Evolutionary conservation across 129 eudicot species (phyloP).

Genomic region (Mikania micrantha): DNA sequence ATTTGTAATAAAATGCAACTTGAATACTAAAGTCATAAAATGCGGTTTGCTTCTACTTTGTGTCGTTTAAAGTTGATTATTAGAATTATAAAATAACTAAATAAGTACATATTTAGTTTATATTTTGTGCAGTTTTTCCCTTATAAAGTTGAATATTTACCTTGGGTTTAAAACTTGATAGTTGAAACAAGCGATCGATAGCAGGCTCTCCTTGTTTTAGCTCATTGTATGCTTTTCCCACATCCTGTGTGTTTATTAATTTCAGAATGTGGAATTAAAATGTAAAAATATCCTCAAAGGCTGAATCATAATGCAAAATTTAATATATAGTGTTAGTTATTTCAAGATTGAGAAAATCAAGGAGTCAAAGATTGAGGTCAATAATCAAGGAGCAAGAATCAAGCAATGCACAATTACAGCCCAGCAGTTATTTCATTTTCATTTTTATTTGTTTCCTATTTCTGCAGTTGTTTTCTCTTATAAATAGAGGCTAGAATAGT

Average conservation of each 20-base stretch:
- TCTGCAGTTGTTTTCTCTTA: too few relatives aligned
- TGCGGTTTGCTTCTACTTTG: background rate
- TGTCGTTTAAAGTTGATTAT: background rate
- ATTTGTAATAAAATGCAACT: background rate
- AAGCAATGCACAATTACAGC: too few relatives aligned
- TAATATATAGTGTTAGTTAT: background rate
- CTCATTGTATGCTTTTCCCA: slow-evolving; percentile 97
- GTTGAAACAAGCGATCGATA: slow-evolving; percentile 75
- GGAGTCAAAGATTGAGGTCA: too few relatives aligned
- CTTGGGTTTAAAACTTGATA: slow-evolving; percentile 56
- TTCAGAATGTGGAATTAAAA: slow-evolving; percentile 14
- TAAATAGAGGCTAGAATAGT: too few relatives aligned
- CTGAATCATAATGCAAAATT: slow-evolving; percentile 22
- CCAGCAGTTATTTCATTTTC: too few relatives aligned
- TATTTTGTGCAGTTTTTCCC: background rate
- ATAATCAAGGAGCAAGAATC: too few relatives aligned
- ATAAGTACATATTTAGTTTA: background rate
- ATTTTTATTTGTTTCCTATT: too few relatives aligned
- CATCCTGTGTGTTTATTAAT: slow-evolving; percentile 51
- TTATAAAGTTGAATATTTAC: slow-evolving; percentile 29
- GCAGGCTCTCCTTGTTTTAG: slow-evolving; percentile 99
- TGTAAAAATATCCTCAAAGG: slow-evolving; percentile 24
- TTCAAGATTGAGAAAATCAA: too few relatives aligned
- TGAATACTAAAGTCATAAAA: background rate
- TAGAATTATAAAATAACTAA: background rate